Conservation (phyloP, 306 rosid species). For the Abrus pulchellus region DNA sequence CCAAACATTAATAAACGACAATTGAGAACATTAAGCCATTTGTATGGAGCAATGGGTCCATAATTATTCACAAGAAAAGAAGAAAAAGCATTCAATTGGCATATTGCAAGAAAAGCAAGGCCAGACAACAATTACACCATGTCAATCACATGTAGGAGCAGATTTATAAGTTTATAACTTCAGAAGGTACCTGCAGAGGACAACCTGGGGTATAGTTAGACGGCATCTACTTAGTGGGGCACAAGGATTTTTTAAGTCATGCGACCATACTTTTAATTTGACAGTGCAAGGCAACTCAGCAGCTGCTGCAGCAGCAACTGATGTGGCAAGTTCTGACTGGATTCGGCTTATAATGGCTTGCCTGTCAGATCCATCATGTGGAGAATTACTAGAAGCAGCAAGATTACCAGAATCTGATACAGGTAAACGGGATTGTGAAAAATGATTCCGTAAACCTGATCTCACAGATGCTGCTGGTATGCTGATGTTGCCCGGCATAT, state of each 20-base stretch:
- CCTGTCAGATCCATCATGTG: slow-evolving; percentile 69
- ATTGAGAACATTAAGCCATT: background rate
- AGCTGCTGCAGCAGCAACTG: slow-evolving; percentile 87
- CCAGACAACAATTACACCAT: slow-evolving; percentile 4
- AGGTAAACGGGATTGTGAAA: slow-evolving; percentile 68
- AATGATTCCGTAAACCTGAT: slow-evolving; percentile 68
- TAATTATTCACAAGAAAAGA: slow-evolving; percentile 4
- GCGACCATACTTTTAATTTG: slow-evolving; percentile 92
- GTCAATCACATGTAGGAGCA: slow-evolving; percentile 8
- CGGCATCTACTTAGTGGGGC: slow-evolving; percentile 76
- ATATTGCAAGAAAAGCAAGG: slow-evolving; percentile 35
- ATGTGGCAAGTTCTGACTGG: slow-evolving; percentile 88
- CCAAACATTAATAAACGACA: slow-evolving; percentile 8
- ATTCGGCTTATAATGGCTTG: slow-evolving; percentile 73
- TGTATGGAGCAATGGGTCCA: background rate
- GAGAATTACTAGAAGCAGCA: slow-evolving; percentile 52
- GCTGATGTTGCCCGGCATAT: slow-evolving; percentile 58
- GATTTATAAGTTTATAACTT: slow-evolving; percentile 14
- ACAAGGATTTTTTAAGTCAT: slow-evolving; percentile 85
- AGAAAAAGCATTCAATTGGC: slow-evolving; percentile 28
- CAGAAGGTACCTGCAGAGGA: slow-evolving; percentile 86
- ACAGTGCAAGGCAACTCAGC: slow-evolving; percentile 98
- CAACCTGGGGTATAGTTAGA: slow-evolving; percentile 87
- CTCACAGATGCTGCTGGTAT: slow-evolving; percentile 72
- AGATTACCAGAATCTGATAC: slow-evolving; percentile 65